These are phyloP conservation scores for Phenoliferia sp. DNA, from an alignment of 1,284 basidiomycete species.

Conservation along the genomic window DNA sequence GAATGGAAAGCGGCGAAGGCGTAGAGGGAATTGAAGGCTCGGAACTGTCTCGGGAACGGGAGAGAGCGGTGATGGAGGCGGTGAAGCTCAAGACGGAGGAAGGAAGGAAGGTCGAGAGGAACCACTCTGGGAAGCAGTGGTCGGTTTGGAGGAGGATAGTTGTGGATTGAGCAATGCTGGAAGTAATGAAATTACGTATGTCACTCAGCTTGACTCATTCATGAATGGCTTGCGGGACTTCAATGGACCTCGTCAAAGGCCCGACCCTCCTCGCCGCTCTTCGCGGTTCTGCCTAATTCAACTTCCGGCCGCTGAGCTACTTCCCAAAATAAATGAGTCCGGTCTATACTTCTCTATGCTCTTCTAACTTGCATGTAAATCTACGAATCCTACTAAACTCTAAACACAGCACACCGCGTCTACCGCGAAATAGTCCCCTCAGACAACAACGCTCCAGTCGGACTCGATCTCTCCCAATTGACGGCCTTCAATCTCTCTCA, in stretches of 20 bases:
- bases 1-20: conserved; percentile 23
- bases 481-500: conserved; percentile 79
- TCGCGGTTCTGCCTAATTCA: too few relatives aligned
- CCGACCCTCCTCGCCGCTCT: not conserved
- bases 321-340: too few relatives aligned
- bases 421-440: too few relatives aligned
- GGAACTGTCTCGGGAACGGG: conserved; percentile 51
- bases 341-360: too few relatives aligned
- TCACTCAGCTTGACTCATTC: not conserved
- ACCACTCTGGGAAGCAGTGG: conserved; percentile 58
- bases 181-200: not conserved
- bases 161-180: not conserved
- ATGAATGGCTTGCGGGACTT: too few relatives aligned
- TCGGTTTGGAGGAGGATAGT: conserved; percentile 28
- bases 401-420: too few relatives aligned
- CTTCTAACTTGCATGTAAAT: not conserved
- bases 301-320: too few relatives aligned
- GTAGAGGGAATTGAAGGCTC: conserved; percentile 18
- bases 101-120: conserved; percentile 92
- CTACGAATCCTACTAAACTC: too few relatives aligned
- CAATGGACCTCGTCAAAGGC: too few relatives aligned
- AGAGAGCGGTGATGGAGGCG: conserved; percentile 63
- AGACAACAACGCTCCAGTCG: not conserved
- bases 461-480: conserved; percentile 70
- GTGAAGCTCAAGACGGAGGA: conserved; percentile 87